Evolutionary conservation across 1,139 yeast species (phyloP).

Genomic region (Kodamaea plutei): DNA sequence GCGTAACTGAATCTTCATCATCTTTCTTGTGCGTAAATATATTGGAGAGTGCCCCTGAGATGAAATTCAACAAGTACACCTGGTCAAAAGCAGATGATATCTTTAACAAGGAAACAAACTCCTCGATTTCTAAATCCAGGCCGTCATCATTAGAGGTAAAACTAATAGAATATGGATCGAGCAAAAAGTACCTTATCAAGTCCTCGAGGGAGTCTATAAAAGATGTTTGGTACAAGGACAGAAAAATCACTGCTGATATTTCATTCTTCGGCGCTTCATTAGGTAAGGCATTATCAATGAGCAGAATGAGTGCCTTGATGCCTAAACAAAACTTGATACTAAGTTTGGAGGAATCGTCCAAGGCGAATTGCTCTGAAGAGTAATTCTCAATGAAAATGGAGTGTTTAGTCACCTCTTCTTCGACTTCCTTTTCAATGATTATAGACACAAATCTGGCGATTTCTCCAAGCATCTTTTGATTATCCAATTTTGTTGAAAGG

Average conservation of each 20-base stretch:
- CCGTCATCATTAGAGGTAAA: conserved; percentile 14
- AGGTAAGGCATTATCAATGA: too few species aligned
- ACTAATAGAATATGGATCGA: conserved; percentile 38
- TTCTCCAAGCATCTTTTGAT: conserved; percentile 33
- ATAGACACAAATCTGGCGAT: conserved; percentile 28
- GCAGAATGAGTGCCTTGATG: too few species aligned
- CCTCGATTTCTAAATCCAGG: conserved; percentile 17
- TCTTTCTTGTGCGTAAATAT: conserved; percentile 2
- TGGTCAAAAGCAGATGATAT: conserved; percentile 13
- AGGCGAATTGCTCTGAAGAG: too few species aligned
- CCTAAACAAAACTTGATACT: too few species aligned
- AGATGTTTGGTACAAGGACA: too few species aligned
- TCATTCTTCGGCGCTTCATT: too few species aligned
- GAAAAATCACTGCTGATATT: too few species aligned
- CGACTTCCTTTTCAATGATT: conserved; percentile 18
- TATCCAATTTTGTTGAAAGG: conserved; percentile 4
- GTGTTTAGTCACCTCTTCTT: conserved; percentile 13
- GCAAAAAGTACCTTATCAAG: conserved; percentile 34
- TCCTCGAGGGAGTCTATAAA: conserved; percentile 37
- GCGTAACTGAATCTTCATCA: background rate
- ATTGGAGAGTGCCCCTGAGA: conserved; percentile 22
- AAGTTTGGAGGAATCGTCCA: too few species aligned
- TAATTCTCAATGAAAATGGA: conserved; percentile 6
- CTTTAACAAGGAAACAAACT: conserved; percentile 18
- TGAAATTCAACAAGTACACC: conserved; percentile 21